Percentiles rank a stretch among this genome's conserved stretches.
phyloP scores from a whole-genome alignment of 768 basidiomycete genomes.

The Boletus sp. region DNA sequence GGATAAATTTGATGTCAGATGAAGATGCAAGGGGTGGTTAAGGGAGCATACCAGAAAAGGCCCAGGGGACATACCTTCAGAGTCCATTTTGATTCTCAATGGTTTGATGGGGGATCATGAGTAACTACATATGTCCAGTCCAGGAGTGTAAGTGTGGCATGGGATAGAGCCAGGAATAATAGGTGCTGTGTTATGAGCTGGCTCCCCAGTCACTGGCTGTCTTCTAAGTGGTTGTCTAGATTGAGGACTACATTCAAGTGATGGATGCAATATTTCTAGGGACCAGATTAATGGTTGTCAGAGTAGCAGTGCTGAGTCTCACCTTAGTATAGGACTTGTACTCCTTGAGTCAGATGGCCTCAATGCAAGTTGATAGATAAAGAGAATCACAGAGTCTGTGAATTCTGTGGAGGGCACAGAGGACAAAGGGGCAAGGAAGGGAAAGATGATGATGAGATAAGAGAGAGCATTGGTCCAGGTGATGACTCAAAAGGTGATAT shows the following conservation, averaged over 20 bases:
- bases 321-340: constrained; percentile 36
- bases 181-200: not conserved
- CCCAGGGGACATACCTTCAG: constrained; percentile 23
- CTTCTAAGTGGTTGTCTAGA: constrained; percentile 9
- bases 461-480: constrained; percentile 38
- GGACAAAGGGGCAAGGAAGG: constrained; percentile 36
- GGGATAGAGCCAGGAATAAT: constrained; percentile 11
- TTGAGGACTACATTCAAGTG: constrained; percentile 3
- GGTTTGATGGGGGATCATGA: constrained; percentile 12
- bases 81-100: constrained; percentile 14
- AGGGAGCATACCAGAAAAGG: constrained; percentile 19
- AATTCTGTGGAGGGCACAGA: constrained; percentile 34
- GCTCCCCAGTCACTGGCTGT: not conserved
- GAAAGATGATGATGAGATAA: constrained; percentile 35
- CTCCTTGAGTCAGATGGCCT: constrained; percentile 40
- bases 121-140: not conserved
- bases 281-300: constrained; percentile 23
- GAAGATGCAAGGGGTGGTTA: not conserved
- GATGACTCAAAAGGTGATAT: constrained; percentile 35
- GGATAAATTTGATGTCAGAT: constrained; percentile 19
- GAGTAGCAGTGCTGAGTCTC: constrained; percentile 26
- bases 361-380: constrained; percentile 52
- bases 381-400: constrained; percentile 44
- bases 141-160: constrained; percentile 3
- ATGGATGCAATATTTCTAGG: constrained; percentile 18